Evolutionary conservation across 176 grass and related monocot genomes (phyloP).

Genomic region (Ampelocalamus luodianensis): DNA sequence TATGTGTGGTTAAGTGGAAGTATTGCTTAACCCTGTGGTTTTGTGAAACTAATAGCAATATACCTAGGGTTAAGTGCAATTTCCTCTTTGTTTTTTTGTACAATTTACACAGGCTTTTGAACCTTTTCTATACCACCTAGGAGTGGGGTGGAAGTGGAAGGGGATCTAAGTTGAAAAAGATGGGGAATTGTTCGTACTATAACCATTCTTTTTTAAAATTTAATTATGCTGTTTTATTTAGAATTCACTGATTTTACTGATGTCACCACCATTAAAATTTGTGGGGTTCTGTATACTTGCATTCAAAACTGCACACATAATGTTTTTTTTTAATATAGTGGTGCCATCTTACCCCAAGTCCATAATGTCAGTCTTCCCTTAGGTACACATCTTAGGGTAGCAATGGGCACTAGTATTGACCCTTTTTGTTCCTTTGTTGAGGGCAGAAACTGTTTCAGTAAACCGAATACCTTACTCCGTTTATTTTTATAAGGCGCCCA

Average conservation of each 20-base stretch:
- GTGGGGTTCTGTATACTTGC: neutral
- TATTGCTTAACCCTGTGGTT: no score
- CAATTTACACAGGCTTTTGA: neutral
- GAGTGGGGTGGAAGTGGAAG: neutral
- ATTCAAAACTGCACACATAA: slow-evolving; percentile 1
- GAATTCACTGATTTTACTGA: slow-evolving; percentile 6
- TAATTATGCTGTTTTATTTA: neutral
- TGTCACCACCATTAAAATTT: neutral
- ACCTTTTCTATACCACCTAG: neutral
- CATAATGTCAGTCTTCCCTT: neutral
- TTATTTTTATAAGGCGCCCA: slow-evolving; percentile 18
- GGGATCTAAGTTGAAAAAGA: neutral
- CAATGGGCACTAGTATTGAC: neutral
- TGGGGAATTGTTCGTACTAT: neutral
- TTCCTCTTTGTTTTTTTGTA: neutral
- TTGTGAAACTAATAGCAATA: no score
- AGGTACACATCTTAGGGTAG: neutral
- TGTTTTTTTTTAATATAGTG: slow-evolving; percentile 13
- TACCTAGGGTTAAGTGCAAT: no score
- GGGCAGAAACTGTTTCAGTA: slow-evolving; percentile 12
- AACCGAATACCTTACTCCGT: neutral
- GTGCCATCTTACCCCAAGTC: neutral
- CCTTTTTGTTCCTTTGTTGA: neutral
- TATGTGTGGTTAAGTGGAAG: no score
- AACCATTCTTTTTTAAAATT: neutral